These are phyloP conservation scores for Geotrichum citri-aurantii DNA, from an alignment of 1,139 yeast species.

Conservation along the genomic window DNA sequence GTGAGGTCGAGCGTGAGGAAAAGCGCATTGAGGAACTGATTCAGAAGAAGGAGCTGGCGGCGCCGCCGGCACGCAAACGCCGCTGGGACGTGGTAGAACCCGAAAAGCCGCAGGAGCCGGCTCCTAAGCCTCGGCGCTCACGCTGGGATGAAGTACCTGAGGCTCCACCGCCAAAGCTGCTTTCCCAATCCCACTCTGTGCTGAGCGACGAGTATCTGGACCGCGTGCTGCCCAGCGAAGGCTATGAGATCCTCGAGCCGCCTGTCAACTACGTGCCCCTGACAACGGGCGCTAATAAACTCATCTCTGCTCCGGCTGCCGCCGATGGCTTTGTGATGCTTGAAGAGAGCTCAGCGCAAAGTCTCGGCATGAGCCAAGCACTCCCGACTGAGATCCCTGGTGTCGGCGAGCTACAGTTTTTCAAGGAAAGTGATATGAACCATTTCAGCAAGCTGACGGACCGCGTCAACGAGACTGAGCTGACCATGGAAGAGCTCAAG, in stretches of 20 bases:
- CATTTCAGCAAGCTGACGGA: slow-evolving; percentile 61
- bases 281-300: slow-evolving; percentile 16
- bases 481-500: slow-evolving; percentile 49
- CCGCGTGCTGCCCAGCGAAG: slow-evolving; percentile 48
- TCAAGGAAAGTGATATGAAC: slow-evolving; percentile 66
- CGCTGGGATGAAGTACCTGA: slow-evolving; percentile 23
- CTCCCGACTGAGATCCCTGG: slow-evolving; percentile 59
- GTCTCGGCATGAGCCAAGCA: slow-evolving; percentile 28
- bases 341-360: slow-evolving; percentile 30
- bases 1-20: slow-evolving; percentile 35
- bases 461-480: slow-evolving; percentile 34
- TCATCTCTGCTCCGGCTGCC: slow-evolving; percentile 38
- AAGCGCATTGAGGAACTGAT: slow-evolving; percentile 28
- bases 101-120: slow-evolving; percentile 20
- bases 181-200: slow-evolving; percentile 42
- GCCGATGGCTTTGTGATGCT: slow-evolving; percentile 33
- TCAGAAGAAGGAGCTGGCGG: slow-evolving; percentile 24
- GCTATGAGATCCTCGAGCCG: slow-evolving; percentile 44
- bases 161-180: slow-evolving; percentile 31
- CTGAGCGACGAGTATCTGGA: slow-evolving; percentile 49
- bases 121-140: slow-evolving; percentile 17
- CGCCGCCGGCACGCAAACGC: slow-evolving; percentile 20
- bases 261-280: slow-evolving; percentile 47
- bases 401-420: slow-evolving; percentile 54
- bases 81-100: slow-evolving; percentile 18